Base-by-base conservation (phyloP, 164 flowering plant species). In the Nelumbo lutea region DNA sequence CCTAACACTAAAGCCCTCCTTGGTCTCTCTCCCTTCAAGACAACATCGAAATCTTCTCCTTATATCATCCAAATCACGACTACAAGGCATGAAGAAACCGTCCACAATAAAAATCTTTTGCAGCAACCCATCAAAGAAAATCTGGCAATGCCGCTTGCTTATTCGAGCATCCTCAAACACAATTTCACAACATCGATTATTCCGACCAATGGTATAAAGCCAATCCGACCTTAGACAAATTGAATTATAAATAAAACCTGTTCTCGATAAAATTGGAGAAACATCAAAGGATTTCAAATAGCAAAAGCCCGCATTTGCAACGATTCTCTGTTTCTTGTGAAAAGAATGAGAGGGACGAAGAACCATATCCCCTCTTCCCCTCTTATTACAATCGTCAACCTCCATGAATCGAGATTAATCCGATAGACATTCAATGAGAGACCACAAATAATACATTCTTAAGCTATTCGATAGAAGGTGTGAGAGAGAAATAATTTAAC, bases 71-170 rank as follows among this genome's bases (percentile, higher is more conserved):
- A 73, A 66, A 67, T 74, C 66, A 77, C 47, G 69, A 71, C 42
- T n/a, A 67, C 53, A 59, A 45, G 63, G 67, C 8, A n/a, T 71
- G 40, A 68, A 44, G 15, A 51, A 79, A 3, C 90, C 91, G 72
- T 87, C 86, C 6, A 73, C 58, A 15, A 87, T 66, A 63, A 73
- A 84, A 55, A 92, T 42, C 70, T 79, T 92, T 15, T 80, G 68
- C 5, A 50, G 47, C 3, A 46, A 60, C 2, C 79, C 73, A 72
- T 88, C 89, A 59, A 80, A 80, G 5, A 80, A 64, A 52, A 93
- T 62, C 75, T 87, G 90, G 74, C 98, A 90, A 61, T 93, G 96
- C 9, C 68, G 80, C 67, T 80, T 84, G 74, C 98, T 89, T 27
- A 93, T 85, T 4, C 83, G 69, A 38, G 66, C 72, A 42, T 84